A percentile compares a stretch with the other conserved stretches of the same genome.
Evolutionary conservation across 257 asterid genomes (phyloP).

Genomic region (Galeopsis tetrahit): DNA sequence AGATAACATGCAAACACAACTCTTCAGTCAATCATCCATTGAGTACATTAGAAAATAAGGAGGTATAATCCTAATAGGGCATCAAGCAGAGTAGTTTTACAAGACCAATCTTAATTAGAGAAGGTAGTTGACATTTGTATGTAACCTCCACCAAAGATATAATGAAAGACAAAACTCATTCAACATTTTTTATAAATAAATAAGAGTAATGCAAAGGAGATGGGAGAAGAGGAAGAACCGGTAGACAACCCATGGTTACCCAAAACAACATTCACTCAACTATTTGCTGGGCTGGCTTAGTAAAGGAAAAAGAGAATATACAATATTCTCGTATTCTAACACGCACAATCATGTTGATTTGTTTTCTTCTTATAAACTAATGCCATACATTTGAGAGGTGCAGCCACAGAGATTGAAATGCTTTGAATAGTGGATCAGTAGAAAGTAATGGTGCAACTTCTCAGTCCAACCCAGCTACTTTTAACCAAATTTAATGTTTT

Average conservation of each 20-base stretch:
- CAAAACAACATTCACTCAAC: constrained; percentile 18
- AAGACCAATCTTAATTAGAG: not conserved
- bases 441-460: constrained; percentile 16
- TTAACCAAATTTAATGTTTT: constrained; percentile 2
- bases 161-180: constrained; percentile 12
- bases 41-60: not conserved
- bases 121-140: not conserved
- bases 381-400: constrained; percentile 24
- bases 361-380: constrained; percentile 5
- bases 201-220: not conserved
- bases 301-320: not conserved
- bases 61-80: not conserved
- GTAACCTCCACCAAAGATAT: constrained; percentile 19
- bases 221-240: not conserved
- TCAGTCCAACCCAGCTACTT: not conserved
- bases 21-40: not conserved
- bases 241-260: constrained; percentile 4
- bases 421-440: constrained; percentile 21
- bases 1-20: constrained; percentile 22
- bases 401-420: constrained; percentile 23
- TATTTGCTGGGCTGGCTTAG: not conserved
- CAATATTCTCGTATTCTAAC: constrained; percentile 3
- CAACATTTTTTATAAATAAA: constrained; percentile 15
- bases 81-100: constrained; percentile 13
- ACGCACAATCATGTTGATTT: constrained; percentile 1